phyloP scores from a whole-genome alignment of 441 rosid species.

The Mallotus japonicus region DNA sequence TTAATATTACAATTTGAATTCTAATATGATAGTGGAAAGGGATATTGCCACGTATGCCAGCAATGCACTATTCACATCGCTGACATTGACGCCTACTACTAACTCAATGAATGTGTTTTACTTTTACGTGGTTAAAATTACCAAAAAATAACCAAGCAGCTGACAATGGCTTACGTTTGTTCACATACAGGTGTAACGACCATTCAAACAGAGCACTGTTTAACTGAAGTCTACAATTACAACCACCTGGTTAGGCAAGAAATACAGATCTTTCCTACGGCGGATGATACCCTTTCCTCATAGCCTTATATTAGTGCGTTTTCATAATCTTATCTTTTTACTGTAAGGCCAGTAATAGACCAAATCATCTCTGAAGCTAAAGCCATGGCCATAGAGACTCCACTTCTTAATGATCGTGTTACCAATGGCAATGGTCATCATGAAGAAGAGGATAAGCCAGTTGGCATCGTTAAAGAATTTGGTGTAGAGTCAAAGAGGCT shows the following conservation, averaged over 20 bases:
- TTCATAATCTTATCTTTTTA: background rate
- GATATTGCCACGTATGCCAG: too few species aligned
- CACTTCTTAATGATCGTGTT: constrained; percentile 27
- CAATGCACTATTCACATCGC: too few species aligned
- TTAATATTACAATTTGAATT: too few species aligned
- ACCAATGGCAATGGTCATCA: constrained; percentile 18
- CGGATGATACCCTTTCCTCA: too few species aligned
- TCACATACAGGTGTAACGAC: background rate
- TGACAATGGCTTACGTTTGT: too few species aligned
- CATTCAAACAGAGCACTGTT: background rate
- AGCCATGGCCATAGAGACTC: constrained; percentile 36
- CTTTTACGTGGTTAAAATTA: too few species aligned
- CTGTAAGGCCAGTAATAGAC: background rate
- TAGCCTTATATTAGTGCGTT: background rate
- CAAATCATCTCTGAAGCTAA: too few species aligned
- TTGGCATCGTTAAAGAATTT: constrained; percentile 37
- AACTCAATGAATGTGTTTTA: too few species aligned
- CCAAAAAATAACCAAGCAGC: too few species aligned
- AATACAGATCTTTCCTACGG: background rate
- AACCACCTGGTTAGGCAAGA: background rate
- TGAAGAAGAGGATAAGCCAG: constrained; percentile 9
- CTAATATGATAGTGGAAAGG: too few species aligned
- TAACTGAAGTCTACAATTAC: background rate
- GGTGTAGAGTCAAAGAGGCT: constrained; percentile 63
- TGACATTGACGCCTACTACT: too few species aligned